phyloP scores from a whole-genome alignment of 768 basidiomycete genomes.

The Agaricus sinodeliciosus region DNA sequence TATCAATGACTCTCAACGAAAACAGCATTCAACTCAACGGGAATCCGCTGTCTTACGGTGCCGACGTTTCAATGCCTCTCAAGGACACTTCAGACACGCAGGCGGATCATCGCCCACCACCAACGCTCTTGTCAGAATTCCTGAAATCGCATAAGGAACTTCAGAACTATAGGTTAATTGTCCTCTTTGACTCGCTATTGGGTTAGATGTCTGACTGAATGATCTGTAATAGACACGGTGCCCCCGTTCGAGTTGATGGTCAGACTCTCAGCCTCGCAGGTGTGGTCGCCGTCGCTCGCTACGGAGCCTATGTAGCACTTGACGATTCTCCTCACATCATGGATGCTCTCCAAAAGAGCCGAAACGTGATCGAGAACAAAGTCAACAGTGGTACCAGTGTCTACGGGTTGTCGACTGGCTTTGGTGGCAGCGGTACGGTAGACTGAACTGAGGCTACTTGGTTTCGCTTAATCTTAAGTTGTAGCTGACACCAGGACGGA shows the following conservation, averaged over 20 bases:
- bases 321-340: constrained; percentile 33
- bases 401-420: constrained; percentile 79
- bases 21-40: background rate
- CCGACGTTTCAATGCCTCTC: background rate
- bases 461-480: constrained; percentile 3
- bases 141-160: constrained; percentile 46
- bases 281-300: constrained; percentile 60
- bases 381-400: constrained; percentile 62
- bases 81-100: constrained; percentile 13
- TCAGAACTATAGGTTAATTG: constrained; percentile 45
- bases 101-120: constrained; percentile 2
- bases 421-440: constrained; percentile 62
- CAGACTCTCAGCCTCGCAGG: constrained; percentile 59
- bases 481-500: constrained; percentile 71
- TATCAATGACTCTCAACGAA: constrained; percentile 4
- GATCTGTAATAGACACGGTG: constrained; percentile 37
- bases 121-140: constrained; percentile 27
- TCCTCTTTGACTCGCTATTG: constrained; percentile 27
- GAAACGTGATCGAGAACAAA: constrained; percentile 63
- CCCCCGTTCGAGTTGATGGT: constrained; percentile 56
- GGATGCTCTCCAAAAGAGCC: constrained; percentile 52
- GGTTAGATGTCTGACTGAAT: constrained; percentile 29
- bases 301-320: constrained; percentile 38
- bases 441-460: constrained; percentile 4
- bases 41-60: background rate